Evolutionary conservation across 495 filamentous ascomycete species (phyloP), one percentile per base, ranked within the genome.

Genomic region (Penicillium maclennaniae): DNA sequence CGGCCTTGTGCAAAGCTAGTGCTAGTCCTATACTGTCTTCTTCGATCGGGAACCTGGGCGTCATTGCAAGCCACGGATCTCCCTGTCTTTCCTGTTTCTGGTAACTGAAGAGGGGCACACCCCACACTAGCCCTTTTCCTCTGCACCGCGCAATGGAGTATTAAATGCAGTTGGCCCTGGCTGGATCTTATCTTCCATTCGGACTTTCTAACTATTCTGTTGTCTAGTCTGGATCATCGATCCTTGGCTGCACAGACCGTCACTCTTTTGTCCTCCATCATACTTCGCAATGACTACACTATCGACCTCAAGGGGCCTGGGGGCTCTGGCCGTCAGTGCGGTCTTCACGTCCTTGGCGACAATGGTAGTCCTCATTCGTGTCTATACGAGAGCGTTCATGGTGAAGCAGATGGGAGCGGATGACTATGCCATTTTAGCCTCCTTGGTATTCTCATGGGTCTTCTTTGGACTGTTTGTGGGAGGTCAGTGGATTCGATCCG

Each of bases 381-480:
- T 74, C 31, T 83, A 74, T 21, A 80, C 79, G 64, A 83, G 82
- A 62, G 76, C 76, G 23, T 77, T 66, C 39, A 65, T 75, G 16
- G 81, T 75, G 66, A 82, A 78, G 66, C 81, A 83, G 42, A 78
- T 71, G 23, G 87, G 87, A 23, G 70, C 73, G 15, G 90, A 59
- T 61, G 80, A 77, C 56, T 71, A 68, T 53, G 58, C 65, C 17
- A 63, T 72, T 39, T 1, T 67, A 9, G 27, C 66, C 27, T 53
- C 67, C 7, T 45, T 70, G 36, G 69, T 72, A n/a, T 69, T 69
- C 52, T 71, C 69, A n/a, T 69, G 69, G 65, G 58, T 43, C 1
- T 72, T 72, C 41, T 69, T 66, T 26, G 70, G 62, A 15, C 36
- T 74, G 10, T 59, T 69, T 23, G 60, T 69, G 20, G 66, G 68